These are phyloP conservation scores for Lyophyllum atratum DNA, from an alignment of 768 basidiomycete genomes.

Conservation along the genomic window DNA sequence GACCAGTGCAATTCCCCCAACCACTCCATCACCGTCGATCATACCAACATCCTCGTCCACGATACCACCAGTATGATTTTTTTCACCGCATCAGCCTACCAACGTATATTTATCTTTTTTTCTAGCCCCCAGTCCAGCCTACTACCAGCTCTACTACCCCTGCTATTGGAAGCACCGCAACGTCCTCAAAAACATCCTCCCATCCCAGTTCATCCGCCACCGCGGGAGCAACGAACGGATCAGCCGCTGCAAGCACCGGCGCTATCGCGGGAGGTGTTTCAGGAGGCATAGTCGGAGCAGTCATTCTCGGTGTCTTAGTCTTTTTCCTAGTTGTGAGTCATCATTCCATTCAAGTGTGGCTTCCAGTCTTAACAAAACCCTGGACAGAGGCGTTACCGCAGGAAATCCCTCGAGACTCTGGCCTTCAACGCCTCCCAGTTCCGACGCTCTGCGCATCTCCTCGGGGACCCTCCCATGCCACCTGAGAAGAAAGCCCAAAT, in stretches of 20 bases:
- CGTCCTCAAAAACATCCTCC: not conserved
- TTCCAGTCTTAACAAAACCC: not conserved
- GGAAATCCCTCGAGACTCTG: slow-evolving; percentile 31
- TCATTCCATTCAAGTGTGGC: not conserved
- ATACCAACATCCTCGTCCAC: not conserved
- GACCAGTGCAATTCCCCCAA: not conserved
- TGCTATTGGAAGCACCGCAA: not conserved
- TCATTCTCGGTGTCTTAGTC: slow-evolving; percentile 20
- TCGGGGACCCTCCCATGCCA: slow-evolving; percentile 22
- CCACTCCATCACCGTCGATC: not conserved
- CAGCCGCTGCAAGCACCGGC: slow-evolving; percentile 19
- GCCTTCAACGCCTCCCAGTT: slow-evolving; percentile 53
- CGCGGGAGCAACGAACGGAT: not conserved
- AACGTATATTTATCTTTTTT: too few species aligned
- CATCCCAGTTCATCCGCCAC: not conserved
- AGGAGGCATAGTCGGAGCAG: slow-evolving; percentile 22
- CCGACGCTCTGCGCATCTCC: slow-evolving; percentile 51
- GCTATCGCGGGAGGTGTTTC: slow-evolving; percentile 27
- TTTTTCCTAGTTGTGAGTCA: slow-evolving; percentile 26
- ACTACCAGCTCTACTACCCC: not conserved
- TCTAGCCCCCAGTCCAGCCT: not conserved
- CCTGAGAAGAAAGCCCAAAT: slow-evolving; percentile 18
- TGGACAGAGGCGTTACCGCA: slow-evolving; percentile 36
- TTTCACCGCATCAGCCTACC: not conserved
- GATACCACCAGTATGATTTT: not conserved